Conservation (phyloP, 768 basidiomycete genomes). For the Suillus sp. region DNA sequence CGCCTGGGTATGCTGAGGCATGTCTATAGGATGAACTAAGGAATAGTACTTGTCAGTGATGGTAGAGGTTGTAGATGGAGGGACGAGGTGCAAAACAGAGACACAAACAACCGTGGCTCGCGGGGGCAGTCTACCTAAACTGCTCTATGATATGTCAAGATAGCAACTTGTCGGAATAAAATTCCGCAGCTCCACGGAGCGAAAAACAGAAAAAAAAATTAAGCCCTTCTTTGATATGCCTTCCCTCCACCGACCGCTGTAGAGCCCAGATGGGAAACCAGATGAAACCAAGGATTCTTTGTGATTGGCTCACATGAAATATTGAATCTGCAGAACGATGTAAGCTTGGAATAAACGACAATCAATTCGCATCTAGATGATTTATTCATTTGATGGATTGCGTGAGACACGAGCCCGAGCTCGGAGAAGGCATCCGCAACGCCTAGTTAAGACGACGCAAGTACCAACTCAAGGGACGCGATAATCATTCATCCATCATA, state of each 20-base stretch:
- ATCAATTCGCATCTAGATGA: conserved; percentile 1
- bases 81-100: conserved; percentile 1
- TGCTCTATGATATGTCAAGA: conserved; percentile 1
- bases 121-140: conserved; percentile 4
- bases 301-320: conserved; percentile 8
- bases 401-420: not conserved
- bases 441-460: not conserved
- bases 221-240: not conserved
- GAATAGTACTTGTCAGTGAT: conserved; percentile 19
- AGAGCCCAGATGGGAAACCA: not conserved
- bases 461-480: not conserved
- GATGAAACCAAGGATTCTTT: not conserved
- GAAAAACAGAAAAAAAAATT: not conserved
- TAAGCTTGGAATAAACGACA: not conserved
- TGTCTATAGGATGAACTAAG: conserved; percentile 29
- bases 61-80: conserved; percentile 5
- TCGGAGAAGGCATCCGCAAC: not conserved
- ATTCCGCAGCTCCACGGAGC: not conserved
- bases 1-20: conserved; percentile 47
- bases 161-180: conserved; percentile 1
- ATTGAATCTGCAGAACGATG: not conserved
- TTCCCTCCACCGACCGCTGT: not conserved
- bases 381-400: conserved; percentile 4
- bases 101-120: not conserved
- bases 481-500: not conserved